Evolutionary conservation across 1,284 basidiomycete species (phyloP).

Genomic region (Chalciporus sp.): DNA sequence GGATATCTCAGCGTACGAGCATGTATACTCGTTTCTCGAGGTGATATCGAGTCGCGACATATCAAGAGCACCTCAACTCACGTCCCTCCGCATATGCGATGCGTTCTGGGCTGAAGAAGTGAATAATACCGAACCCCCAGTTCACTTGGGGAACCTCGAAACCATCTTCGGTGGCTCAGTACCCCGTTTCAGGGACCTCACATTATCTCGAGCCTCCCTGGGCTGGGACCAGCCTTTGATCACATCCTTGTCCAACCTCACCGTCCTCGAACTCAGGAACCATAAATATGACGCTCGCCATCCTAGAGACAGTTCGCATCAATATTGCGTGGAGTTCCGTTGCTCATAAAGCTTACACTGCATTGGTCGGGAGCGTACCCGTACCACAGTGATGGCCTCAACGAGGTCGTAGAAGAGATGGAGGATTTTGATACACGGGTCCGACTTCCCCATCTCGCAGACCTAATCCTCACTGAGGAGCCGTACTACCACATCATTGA

Average conservation of each 20-base stretch:
- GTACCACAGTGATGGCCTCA: too few relatives aligned
- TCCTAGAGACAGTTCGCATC: too few relatives aligned
- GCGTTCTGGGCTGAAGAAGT: slow-evolving; percentile 43
- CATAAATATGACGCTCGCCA: too few relatives aligned
- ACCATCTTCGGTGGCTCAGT: slow-evolving; percentile 54
- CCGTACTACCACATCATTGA: too few relatives aligned
- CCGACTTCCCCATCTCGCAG: too few relatives aligned
- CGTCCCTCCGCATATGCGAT: slow-evolving; percentile 50
- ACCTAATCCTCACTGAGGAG: too few relatives aligned
- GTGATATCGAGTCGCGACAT: slow-evolving; percentile 39
- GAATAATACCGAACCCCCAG: slow-evolving; percentile 36
- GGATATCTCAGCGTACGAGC: slow-evolving; percentile 35
- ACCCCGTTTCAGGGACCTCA: slow-evolving; percentile 46
- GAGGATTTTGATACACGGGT: too few relatives aligned
- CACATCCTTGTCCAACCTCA: slow-evolving; percentile 42
- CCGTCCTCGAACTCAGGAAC: slow-evolving; percentile 46
- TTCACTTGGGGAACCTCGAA: slow-evolving; percentile 27
- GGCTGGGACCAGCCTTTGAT: slow-evolving; percentile 50
- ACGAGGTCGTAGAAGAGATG: too few relatives aligned
- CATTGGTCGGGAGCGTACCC: too few relatives aligned
- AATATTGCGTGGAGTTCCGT: too few relatives aligned
- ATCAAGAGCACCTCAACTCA: slow-evolving; percentile 49
- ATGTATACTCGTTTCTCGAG: slow-evolving; percentile 47
- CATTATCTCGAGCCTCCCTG: slow-evolving; percentile 61
- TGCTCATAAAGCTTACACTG: too few relatives aligned